A percentile compares a stretch with the other conserved stretches of the same genome.
Evolutionary conservation across 2,329 filamentous ascomycete genomes (phyloP).

Genomic region (Ophiostoma australiae): DNA sequence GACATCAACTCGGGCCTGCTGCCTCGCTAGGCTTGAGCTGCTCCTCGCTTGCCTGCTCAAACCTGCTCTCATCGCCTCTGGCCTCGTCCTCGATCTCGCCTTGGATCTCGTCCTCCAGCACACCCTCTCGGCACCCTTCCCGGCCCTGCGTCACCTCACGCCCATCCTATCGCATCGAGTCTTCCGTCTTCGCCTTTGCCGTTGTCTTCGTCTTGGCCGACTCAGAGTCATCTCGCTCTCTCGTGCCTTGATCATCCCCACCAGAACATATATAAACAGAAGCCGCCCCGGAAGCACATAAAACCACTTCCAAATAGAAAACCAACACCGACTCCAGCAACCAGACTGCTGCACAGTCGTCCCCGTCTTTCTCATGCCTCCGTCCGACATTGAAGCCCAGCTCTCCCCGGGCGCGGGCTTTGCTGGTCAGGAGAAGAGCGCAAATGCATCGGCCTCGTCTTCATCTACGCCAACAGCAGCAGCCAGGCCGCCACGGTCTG

Average conservation of each 20-base stretch:
- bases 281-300: background rate
- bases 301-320: no score
- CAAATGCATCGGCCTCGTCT: background rate
- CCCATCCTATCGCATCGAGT: background rate
- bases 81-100: background rate
- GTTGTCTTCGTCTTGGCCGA: background rate
- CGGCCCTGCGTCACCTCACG: background rate
- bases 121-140: background rate
- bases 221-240: background rate
- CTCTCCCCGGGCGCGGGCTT: background rate
- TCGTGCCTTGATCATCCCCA: background rate
- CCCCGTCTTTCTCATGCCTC: background rate
- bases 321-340: background rate
- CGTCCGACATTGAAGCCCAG: slow-evolving; percentile 17
- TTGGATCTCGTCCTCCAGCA: background rate
- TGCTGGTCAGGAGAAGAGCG: background rate
- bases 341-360: background rate
- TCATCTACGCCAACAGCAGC: background rate
- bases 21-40: background rate
- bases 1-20: background rate
- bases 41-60: background rate
- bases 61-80: background rate
- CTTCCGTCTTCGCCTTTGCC: background rate
- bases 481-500: background rate
- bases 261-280: background rate